These are phyloP conservation scores for Plectranthus barbatus DNA, from an alignment of 257 asterid species.

Conservation along the genomic window DNA sequence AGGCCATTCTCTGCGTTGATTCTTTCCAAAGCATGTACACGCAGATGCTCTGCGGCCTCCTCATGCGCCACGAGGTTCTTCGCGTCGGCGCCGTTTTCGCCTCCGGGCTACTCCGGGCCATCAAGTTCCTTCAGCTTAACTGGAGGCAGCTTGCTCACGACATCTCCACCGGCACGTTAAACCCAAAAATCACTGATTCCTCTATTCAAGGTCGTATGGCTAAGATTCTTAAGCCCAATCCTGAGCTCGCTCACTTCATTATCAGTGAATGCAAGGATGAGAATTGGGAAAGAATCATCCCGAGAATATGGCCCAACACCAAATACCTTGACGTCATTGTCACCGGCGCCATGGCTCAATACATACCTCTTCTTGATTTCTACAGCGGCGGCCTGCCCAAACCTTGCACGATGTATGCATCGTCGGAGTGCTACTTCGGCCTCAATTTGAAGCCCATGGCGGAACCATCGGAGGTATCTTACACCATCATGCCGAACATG, in stretches of 20 bases:
- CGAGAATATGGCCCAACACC: too few species aligned
- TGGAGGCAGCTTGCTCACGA: too few species aligned
- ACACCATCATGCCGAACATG: slow-evolving; percentile 91
- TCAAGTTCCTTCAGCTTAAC: too few species aligned
- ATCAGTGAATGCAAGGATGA: slow-evolving; percentile 46
- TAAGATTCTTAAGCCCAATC: slow-evolving; percentile 34
- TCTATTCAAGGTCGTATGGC: slow-evolving; percentile 28
- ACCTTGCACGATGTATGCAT: slow-evolving; percentile 72
- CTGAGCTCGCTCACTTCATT: slow-evolving; percentile 38
- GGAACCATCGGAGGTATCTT: slow-evolving; percentile 49
- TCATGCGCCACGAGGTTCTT: slow-evolving; percentile 60
- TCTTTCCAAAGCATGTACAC: slow-evolving; percentile 77
- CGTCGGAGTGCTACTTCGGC: too few species aligned
- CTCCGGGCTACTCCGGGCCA: too few species aligned
- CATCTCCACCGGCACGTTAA: slow-evolving; percentile 43
- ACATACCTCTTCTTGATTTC: too few species aligned
- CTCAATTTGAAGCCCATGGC: slow-evolving; percentile 72
- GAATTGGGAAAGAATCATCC: slow-evolving; percentile 63
- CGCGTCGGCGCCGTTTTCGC: too few species aligned
- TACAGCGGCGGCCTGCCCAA: slow-evolving; percentile 70
- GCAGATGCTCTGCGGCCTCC: slow-evolving; percentile 79
- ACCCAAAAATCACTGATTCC: slow-evolving; percentile 39
- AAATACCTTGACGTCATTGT: too few species aligned
- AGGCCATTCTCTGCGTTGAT: slow-evolving; percentile 63
- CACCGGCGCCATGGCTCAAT: too few species aligned